Base-by-base conservation (phyloP, 1,139 yeast genomes). In the Candida tunisiensis region DNA sequence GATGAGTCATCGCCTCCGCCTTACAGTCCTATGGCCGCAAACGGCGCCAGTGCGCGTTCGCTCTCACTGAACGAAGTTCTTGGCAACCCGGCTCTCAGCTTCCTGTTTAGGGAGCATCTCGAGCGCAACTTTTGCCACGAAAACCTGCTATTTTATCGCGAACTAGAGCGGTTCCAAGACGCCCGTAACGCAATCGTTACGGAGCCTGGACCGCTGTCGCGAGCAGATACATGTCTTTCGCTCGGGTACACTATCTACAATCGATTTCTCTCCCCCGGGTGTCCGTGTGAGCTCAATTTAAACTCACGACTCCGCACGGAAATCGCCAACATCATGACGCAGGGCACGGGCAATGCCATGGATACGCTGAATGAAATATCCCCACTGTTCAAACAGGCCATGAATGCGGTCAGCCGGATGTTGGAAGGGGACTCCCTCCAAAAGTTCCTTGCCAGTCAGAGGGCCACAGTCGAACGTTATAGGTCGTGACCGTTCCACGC, bases 351-450 rank as follows among this genome's bases (percentile, higher is more conserved):
- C 8, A 23, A 25, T 4, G 25, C 30, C 15, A 12, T 19, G 18
- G 27, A 31, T 14, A 6, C 27, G 3, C 19, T 69, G 26, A 50
- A 53, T 30, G 44, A 51, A 34, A 35, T 62, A 28, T 42, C 41
- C 15, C 58, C 56, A 2, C 46, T 64, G 5, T 60, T 63, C 32
- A 58, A 55, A 10, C 49, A 49, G 14, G 65, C 72, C 11, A 53
- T 55, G 8, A 31, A 38, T n/a, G 63, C 64, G 26, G 62, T 75
- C 25, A 65, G 62, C 38, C 53, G 57, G 24, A 51, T 79, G 47
- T 71, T 80, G 78, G 77, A 73, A 39, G 60, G 51, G 21, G 93
- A 79, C 48, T 75, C 91, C 8, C 57, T 74, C 27, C 79, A 79
- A 2, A 77, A 77, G 46, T 79, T 79, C 16, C 13, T 15, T 3